These are phyloP conservation scores for Aspergillus fumigatiaffinis DNA, from an alignment of 2,329 filamentous ascomycete genomes.

Conservation along the genomic window DNA sequence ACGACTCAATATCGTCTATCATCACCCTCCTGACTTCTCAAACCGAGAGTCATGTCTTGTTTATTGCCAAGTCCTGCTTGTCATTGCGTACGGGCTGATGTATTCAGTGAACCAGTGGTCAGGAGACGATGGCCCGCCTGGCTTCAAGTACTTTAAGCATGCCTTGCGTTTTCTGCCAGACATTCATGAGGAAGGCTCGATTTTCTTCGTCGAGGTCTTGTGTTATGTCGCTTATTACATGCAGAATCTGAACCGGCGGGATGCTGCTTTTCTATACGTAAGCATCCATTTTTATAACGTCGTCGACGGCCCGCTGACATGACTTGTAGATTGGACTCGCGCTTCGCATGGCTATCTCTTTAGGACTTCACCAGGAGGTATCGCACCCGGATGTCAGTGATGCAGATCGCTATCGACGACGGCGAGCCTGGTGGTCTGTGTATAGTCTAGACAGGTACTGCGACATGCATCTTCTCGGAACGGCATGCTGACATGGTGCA, in stretches of 20 bases:
- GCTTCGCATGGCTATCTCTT: constrained; percentile 54
- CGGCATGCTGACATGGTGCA: constrained; percentile 1
- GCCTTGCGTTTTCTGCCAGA: constrained; percentile 52
- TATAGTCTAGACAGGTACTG: constrained; percentile 50
- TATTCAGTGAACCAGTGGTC: constrained; percentile 58
- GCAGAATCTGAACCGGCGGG: constrained; percentile 54
- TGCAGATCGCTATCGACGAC: constrained; percentile 46
- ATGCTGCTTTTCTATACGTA: constrained; percentile 53
- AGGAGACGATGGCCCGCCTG: constrained; percentile 50
- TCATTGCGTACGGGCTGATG: constrained; percentile 54
- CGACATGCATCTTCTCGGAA: too few relatives aligned
- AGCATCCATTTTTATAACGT: background rate
- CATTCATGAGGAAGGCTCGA: constrained; percentile 52
- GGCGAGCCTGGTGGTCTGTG: constrained; percentile 55
- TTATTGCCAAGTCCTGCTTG: constrained; percentile 51
- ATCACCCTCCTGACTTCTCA: constrained; percentile 38
- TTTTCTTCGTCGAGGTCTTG: constrained; percentile 53
- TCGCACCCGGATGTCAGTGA: constrained; percentile 38
- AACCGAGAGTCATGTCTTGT: constrained; percentile 48
- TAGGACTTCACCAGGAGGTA: constrained; percentile 55
- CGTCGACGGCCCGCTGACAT: background rate
- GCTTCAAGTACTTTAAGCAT: constrained; percentile 53
- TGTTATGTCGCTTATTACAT: constrained; percentile 55
- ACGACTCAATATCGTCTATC: constrained; percentile 44
- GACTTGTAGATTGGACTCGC: constrained; percentile 45